Percentiles rank a stretch among this genome's conserved stretches.
Conservation (phyloP, 768 basidiomycete genomes). For the Erythrobasidium yunnanense region DNA sequence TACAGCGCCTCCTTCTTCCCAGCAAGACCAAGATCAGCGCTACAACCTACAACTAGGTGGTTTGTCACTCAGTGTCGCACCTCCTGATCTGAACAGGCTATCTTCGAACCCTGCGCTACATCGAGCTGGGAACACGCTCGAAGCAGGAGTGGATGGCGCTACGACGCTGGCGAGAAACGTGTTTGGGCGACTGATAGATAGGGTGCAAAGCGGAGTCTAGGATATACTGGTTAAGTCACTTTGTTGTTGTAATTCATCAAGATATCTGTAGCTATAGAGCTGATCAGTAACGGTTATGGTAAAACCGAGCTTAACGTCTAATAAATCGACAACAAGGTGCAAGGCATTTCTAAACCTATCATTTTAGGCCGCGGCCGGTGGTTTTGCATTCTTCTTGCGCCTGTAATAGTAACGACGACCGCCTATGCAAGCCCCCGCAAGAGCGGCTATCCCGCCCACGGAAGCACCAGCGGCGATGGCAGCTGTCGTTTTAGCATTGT, state of each 20-base stretch:
- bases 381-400: too few species aligned
- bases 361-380: too few species aligned
- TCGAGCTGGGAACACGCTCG: slow-evolving; percentile 5
- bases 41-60: slow-evolving; percentile 76
- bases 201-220: neutral
- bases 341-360: too few species aligned
- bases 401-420: too few species aligned
- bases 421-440: too few species aligned
- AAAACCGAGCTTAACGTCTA: too few species aligned
- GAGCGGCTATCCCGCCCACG: too few species aligned
- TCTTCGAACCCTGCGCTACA: neutral
- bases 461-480: too few species aligned
- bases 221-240: neutral
- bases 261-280: neutral
- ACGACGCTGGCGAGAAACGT: slow-evolving; percentile 5
- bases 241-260: neutral
- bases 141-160: slow-evolving; percentile 20
- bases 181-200: neutral
- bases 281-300: too few species aligned
- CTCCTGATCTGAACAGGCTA: slow-evolving; percentile 17
- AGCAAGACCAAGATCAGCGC: neutral
- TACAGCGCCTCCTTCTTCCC: neutral
- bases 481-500: too few species aligned
- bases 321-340: too few species aligned
- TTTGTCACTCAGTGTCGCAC: slow-evolving; percentile 43